These are phyloP conservation scores for Aaosphaeria pasadenensis DNA, from an alignment of 2,329 filamentous ascomycete species.

Conservation along the genomic window DNA sequence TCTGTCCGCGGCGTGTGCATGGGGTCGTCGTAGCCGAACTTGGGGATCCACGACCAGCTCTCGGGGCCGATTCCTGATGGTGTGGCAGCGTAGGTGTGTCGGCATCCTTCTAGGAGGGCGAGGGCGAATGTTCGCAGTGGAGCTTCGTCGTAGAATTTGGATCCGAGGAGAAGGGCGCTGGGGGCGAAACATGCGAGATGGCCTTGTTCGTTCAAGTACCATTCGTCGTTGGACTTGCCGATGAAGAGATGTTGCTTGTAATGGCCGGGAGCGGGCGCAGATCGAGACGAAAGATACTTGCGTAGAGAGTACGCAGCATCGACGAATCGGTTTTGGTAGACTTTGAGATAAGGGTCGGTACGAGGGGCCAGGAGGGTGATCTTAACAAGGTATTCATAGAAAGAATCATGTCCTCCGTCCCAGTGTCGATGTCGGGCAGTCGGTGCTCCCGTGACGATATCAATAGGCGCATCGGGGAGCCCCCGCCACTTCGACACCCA, in stretches of 20 bases:
- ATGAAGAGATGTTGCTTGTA: slow-evolving; percentile 40
- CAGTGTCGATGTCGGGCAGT: slow-evolving; percentile 39
- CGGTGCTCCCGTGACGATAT: slow-evolving; percentile 42
- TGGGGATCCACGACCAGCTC: slow-evolving; percentile 38
- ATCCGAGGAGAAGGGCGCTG: slow-evolving; percentile 39
- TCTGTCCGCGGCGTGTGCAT: slow-evolving; percentile 23
- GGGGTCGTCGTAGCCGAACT: slow-evolving; percentile 30
- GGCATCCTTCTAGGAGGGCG: slow-evolving; percentile 41
- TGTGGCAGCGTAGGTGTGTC: slow-evolving; percentile 35
- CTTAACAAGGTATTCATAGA: slow-evolving; percentile 43
- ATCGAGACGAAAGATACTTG: slow-evolving; percentile 34
- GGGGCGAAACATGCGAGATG: slow-evolving; percentile 42
- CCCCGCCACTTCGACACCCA: slow-evolving; percentile 39
- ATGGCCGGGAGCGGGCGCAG: slow-evolving; percentile 29
- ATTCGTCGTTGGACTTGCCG: slow-evolving; percentile 28
- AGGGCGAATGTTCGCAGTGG: slow-evolving; percentile 35
- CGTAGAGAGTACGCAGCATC: slow-evolving; percentile 36
- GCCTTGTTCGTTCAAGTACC: slow-evolving; percentile 37
- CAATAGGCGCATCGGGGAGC: slow-evolving; percentile 41
- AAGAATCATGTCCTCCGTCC: slow-evolving; percentile 45
- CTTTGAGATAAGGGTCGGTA: slow-evolving; percentile 29
- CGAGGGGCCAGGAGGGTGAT: slow-evolving; percentile 36
- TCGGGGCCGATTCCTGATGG: slow-evolving; percentile 40
- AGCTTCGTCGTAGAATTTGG: slow-evolving; percentile 26
- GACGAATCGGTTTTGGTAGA: slow-evolving; percentile 33